Base-by-base conservation (phyloP, 169 alveolate species). In the Eimeria falciformis region DNA sequence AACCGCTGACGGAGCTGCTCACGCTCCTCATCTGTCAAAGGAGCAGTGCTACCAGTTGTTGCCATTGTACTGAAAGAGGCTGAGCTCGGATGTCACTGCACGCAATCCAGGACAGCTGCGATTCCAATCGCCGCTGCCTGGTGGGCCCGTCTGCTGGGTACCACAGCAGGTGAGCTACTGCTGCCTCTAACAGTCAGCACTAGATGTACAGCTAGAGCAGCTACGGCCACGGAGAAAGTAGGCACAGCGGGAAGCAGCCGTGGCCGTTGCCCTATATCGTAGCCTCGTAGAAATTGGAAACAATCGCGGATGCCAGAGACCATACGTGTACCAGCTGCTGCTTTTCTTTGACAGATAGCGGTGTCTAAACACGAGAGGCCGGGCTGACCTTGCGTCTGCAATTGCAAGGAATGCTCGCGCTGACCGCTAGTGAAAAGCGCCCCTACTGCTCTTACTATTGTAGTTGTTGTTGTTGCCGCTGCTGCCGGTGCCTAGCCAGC, bases 1-100 rank as follows among this genome's bases (percentile, higher is more conserved):
- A 71, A 56, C 55, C 83, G 83, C 55, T 71, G 83, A n/a, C 83
- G 50, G 40, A 71, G 83, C 83, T 71, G 47, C 40, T 71, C 83
- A 25, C 83, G 29, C 27, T 71, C 83, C 27, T 71, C 56, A 71
- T 71, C 83, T 18, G 83, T 71, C 23, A 71, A 56, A 11, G 83
- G 83, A 14, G 83, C 83, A 17, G 83, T 21, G 46, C 47, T 11
- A 0, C 83, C 50, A 9, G 56, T 29, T 14, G 27, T 14, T 0
- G 83, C 11, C 83, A 71, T 71, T 29, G 5, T 62, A 25, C 75
- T 50, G 62, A 14, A 50, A 14, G 62, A 14, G 62, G 62, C 62
- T 14, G n/a, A 7, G 7, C n/a, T 50, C 62, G 62, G n/a, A 50
- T 7, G 14, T 14, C 62, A 14, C 62, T 50, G 62, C 62, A 50